Base-by-base conservation (phyloP, 768 basidiomycete species). In the Hirschioporus abietinus region DNA sequence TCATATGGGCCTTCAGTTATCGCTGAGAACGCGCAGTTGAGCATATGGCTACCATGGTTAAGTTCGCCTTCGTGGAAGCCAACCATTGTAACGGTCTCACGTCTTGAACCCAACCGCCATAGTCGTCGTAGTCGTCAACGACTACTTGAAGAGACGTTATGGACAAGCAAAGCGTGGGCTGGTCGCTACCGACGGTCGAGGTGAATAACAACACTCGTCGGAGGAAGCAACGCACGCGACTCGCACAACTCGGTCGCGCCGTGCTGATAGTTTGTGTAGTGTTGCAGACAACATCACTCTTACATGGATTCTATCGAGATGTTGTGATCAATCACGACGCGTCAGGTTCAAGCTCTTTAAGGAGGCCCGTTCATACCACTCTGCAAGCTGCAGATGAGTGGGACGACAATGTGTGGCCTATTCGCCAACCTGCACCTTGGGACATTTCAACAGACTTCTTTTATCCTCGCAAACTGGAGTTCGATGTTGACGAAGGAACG, bases 381-480 rank as follows among this genome's bases (percentile, higher is more conserved):
- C 35, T 7, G 15, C 7, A 36, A 7, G 35, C 79, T 7, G 78
- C 79, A 30, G 76, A 76, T 58, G 76, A 78, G 25, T 83, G 84
- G 79, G 77, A 78, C 70, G 83, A 84, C 66, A 75, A 90, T 67
- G 72, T 86, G 27, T 92, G 85, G 79, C 90, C 90, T 24, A 74
- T 89, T 26, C 88, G 88, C 35, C 76, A 79, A 30, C 77, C 77
- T 7, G 74, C 78, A 23, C 69, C 76, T 7, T 92, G 89, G 88
- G 90, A 91, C 71, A 91, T 91, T 68, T 90, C 89, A 24, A 90
- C 88, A 24, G 87, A 91, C 77, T 90, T 84, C 70, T 81, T 84
- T n/a, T 84, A 86, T 75, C 86, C 88, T 1, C 85, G 89, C n/a
- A 76, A 75, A 23, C 77, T 91, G 35, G 81, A 84, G 65, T 92